Conservation (phyloP, 495 filamentous ascomycete genomes). For the Hyaloscypha variabilis region DNA sequence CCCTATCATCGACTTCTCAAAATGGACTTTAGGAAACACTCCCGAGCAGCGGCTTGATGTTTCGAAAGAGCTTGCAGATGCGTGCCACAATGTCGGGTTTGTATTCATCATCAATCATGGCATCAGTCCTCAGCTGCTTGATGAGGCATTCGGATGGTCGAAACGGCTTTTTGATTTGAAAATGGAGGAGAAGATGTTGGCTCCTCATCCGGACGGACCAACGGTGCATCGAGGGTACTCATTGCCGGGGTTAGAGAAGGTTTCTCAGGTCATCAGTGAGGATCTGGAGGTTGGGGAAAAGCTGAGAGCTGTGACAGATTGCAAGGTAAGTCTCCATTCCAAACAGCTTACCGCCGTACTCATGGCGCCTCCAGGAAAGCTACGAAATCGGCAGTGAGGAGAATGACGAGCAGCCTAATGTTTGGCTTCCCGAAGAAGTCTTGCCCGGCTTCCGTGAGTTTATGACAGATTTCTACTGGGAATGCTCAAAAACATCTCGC, state of each 20-base stretch:
- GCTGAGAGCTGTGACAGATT: constrained; percentile 43
- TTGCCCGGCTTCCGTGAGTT: constrained; percentile 64
- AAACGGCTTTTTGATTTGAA: constrained; percentile 41
- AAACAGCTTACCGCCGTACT: neutral
- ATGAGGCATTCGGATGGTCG: constrained; percentile 58
- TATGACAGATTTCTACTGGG: constrained; percentile 60
- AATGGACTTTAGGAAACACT: constrained; percentile 26
- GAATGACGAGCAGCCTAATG: constrained; percentile 59
- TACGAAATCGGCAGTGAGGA: constrained; percentile 68
- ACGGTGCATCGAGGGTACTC: constrained; percentile 66
- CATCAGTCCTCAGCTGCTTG: constrained; percentile 45
- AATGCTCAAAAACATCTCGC: constrained; percentile 47
- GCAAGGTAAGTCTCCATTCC: constrained; percentile 20
- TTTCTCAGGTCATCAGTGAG: constrained; percentile 59
- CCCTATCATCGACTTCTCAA: constrained; percentile 57
- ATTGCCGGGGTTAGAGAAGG: constrained; percentile 65
- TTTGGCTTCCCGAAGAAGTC: constrained; percentile 61
- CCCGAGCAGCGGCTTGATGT: constrained; percentile 40
- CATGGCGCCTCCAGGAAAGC: constrained; percentile 50
- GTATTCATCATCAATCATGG: constrained; percentile 61
- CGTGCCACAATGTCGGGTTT: constrained; percentile 61
- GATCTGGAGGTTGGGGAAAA: constrained; percentile 42
- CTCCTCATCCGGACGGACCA: constrained; percentile 62
- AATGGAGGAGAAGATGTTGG: constrained; percentile 46
- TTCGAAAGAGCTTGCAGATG: constrained; percentile 51